Percentiles rank a stretch among this genome's conserved stretches.
Evolutionary conservation across 2,329 filamentous ascomycete genomes (phyloP).

Genomic region (Cladosporium colombiae): DNA sequence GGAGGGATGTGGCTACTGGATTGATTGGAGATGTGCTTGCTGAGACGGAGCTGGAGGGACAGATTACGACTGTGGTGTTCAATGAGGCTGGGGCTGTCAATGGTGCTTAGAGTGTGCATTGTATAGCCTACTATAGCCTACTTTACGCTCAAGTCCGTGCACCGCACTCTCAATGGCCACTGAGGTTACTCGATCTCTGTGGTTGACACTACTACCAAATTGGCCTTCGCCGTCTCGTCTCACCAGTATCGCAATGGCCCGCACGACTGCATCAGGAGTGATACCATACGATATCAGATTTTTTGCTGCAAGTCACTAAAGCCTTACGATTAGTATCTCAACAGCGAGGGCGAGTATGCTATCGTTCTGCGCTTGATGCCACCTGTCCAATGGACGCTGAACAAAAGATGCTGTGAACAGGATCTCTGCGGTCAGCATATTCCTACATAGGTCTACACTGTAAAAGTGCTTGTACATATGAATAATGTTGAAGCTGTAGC

Average conservation of each 20-base stretch:
- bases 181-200: too few relatives aligned
- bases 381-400: background rate
- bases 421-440: background rate
- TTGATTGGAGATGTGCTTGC: constrained; percentile 30
- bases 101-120: background rate
- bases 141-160: background rate
- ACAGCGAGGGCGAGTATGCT: too few relatives aligned
- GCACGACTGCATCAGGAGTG: too few relatives aligned
- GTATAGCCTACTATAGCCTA: too few relatives aligned
- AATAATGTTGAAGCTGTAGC: background rate
- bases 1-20: constrained; percentile 61
- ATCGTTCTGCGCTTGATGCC: background rate
- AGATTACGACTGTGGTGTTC: constrained; percentile 40
- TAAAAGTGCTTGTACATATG: background rate
- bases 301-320: too few relatives aligned
- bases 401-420: background rate
- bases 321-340: too few relatives aligned
- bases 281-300: too few relatives aligned
- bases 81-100: constrained; percentile 11
- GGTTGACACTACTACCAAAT: too few relatives aligned
- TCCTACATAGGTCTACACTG: background rate
- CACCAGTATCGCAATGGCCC: too few relatives aligned
- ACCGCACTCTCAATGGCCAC: background rate
- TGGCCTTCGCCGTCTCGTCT: too few relatives aligned
- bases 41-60: constrained; percentile 32